Evolutionary conservation across 2,329 filamentous ascomycete species (phyloP).

Genomic region (Xylariaceae sp.): DNA sequence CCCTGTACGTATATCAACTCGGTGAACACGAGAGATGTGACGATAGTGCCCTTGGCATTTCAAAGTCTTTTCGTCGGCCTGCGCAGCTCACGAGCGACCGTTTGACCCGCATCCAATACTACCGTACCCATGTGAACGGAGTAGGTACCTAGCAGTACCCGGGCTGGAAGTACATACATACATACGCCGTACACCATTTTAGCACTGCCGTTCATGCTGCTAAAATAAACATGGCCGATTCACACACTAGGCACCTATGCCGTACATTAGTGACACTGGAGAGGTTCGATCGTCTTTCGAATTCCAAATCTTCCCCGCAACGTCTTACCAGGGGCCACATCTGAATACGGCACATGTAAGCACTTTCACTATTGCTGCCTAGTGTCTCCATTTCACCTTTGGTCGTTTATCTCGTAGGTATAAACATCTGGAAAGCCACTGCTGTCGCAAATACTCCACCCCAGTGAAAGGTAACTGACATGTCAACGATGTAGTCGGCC

Average conservation of each 20-base stretch:
- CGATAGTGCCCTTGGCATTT: neutral
- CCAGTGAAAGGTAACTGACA: neutral
- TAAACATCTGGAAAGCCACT: neutral
- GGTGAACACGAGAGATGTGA: too few species aligned
- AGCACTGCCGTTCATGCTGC: neutral
- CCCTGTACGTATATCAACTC: too few species aligned
- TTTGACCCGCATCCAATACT: neutral
- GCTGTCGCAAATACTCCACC: too few species aligned
- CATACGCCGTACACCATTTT: neutral
- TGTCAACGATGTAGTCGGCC: neutral
- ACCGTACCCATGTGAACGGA: neutral
- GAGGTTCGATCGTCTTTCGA: neutral
- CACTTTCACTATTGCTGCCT: neutral
- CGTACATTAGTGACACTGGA: too few species aligned
- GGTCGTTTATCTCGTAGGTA: too few species aligned
- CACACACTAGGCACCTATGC: neutral
- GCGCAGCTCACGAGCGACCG: neutral
- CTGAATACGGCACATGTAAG: slow-evolving; percentile 8
- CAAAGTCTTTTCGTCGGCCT: neutral
- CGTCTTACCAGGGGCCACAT: slow-evolving; percentile 13
- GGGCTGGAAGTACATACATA: neutral
- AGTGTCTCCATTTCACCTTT: neutral
- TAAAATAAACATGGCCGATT: neutral
- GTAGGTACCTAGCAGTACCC: neutral
- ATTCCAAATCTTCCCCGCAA: slow-evolving; percentile 28